Percentiles rank a stretch among this genome's conserved stretches.
Conservation (phyloP, 2,329 filamentous ascomycete genomes). For the Thielaviopsis musarum region DNA sequence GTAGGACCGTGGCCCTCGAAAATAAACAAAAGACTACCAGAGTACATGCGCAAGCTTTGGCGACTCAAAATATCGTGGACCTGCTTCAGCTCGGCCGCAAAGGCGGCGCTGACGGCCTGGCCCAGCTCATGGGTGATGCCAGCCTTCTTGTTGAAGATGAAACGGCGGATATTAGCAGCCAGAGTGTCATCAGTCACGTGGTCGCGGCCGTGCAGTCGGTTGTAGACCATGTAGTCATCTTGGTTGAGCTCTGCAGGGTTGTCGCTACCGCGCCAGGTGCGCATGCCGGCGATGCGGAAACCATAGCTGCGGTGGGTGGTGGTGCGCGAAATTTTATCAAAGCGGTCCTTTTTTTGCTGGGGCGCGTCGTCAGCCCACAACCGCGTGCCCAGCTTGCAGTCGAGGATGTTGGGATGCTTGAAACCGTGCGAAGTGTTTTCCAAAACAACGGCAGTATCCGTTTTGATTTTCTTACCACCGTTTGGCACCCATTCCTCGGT, state of each 20-base stretch:
- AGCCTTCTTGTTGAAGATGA: constrained; percentile 40
- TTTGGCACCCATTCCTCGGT: constrained; percentile 29
- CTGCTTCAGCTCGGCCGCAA: constrained; percentile 33
- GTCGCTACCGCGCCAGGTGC: constrained; percentile 40
- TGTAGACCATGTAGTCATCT: constrained; percentile 42
- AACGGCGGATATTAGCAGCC: constrained; percentile 34
- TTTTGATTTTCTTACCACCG: constrained; percentile 47
- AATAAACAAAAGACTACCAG: constrained; percentile 43
- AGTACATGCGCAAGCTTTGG: constrained; percentile 48
- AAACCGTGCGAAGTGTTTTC: constrained; percentile 74
- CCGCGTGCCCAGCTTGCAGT: constrained; percentile 75
- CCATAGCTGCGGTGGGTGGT: constrained; percentile 45
- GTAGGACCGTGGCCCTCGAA: constrained; percentile 46
- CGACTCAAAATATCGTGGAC: constrained; percentile 36
- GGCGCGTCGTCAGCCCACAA: constrained; percentile 68
- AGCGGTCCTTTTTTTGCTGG: constrained; percentile 39
- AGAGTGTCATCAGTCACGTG: constrained; percentile 37
- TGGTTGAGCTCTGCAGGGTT: constrained; percentile 33
- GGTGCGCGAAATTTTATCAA: constrained; percentile 39
- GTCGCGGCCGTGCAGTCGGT: constrained; percentile 44
- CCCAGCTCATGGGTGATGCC: constrained; percentile 43
- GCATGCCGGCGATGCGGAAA: constrained; percentile 50
- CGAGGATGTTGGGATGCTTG: constrained; percentile 72
- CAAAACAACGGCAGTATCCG: constrained; percentile 65
- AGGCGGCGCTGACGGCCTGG: constrained; percentile 35